These are phyloP conservation scores for Nepenthes alata DNA, from an alignment of 179 eudicot species.

Conservation along the genomic window DNA sequence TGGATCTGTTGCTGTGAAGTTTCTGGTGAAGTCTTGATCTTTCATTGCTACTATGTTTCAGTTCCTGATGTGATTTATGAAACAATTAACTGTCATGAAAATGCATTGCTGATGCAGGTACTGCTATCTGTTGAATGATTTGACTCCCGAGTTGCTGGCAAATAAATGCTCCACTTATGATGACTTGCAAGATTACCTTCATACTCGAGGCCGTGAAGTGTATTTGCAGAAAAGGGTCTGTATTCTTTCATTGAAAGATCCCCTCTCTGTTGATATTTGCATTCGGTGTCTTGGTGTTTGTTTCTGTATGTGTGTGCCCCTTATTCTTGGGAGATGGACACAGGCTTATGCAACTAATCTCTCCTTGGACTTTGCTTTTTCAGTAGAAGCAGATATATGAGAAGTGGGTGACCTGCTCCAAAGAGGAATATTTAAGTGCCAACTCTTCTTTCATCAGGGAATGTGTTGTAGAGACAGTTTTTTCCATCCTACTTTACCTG, in stretches of 20 bases:
- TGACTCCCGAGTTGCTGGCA: constrained; percentile 60
- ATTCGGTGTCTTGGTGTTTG: neutral
- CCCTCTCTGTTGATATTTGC: neutral
- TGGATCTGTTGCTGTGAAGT: too few species aligned
- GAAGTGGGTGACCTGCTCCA: too few species aligned
- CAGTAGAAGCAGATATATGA: too few species aligned
- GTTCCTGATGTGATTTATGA: too few species aligned
- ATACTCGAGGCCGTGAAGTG: constrained; percentile 79
- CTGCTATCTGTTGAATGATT: constrained; percentile 79
- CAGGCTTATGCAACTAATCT: neutral
- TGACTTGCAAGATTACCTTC: constrained; percentile 65
- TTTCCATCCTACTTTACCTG: too few species aligned
- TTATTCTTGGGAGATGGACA: neutral
- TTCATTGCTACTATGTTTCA: too few species aligned
- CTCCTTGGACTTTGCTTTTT: too few species aligned
- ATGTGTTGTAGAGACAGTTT: too few species aligned
- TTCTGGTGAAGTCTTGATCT: too few species aligned
- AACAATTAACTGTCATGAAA: too few species aligned
- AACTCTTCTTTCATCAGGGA: too few species aligned
- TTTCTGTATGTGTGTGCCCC: neutral
- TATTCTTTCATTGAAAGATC: constrained; percentile 2
- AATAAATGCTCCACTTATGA: constrained; percentile 55
- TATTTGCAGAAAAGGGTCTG: constrained; percentile 75
- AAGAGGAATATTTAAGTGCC: too few species aligned
- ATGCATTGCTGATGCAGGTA: constrained; percentile 34